Base-by-base conservation (phyloP, 1,284 basidiomycete species). In the Coriolopsis trogii region DNA sequence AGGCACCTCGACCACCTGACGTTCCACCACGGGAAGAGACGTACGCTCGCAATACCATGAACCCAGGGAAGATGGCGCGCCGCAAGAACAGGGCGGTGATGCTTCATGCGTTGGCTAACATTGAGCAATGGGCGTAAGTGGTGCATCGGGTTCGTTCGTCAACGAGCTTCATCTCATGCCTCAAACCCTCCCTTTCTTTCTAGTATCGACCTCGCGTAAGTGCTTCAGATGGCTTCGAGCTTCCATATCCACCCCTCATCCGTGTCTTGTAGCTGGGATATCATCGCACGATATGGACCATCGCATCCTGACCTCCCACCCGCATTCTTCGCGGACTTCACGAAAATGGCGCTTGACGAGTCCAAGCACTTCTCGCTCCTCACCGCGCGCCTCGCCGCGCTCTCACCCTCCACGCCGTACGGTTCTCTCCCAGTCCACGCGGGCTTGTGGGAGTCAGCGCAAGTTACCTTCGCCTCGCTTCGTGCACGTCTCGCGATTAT, bases 91-190 rank as follows among this genome's bases (percentile, higher is more conserved):
- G 87, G 18, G 86, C 89, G 3, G 81, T 85, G 4, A 82, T 93
- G 82, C 72, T 95, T 18, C 79, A 93, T 72, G 89, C 91, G 2
- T 73, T 95, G 4, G 92, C 93, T 1, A 93, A 93, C 66, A 93
- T 96, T 46, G 93, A 95, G 63, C 92, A 93, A 65, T 96, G 91
- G 88, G 93, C 93, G 84, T 87, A 61, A 78, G 85, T 85, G 2
- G 9, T n/a, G n/a, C n/a, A n/a, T n/a, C n/a, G n/a, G n/a, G n/a
- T n/a, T n/a, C n/a, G n/a, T n/a, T n/a, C n/a, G n/a, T n/a, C n/a
- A n/a, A n/a, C n/a, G n/a, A n/a, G n/a, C n/a, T n/a, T n/a, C n/a
- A n/a, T n/a, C n/a, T n/a, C n/a, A n/a, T n/a, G n/a, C n/a, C n/a
- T n/a, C n/a, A n/a, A n/a, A n/a, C n/a, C n/a, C n/a, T n/a, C n/a